Evolutionary conservation across 1,284 basidiomycete genomes (phyloP).

Genomic region (Tranzscheliella williamsii): DNA sequence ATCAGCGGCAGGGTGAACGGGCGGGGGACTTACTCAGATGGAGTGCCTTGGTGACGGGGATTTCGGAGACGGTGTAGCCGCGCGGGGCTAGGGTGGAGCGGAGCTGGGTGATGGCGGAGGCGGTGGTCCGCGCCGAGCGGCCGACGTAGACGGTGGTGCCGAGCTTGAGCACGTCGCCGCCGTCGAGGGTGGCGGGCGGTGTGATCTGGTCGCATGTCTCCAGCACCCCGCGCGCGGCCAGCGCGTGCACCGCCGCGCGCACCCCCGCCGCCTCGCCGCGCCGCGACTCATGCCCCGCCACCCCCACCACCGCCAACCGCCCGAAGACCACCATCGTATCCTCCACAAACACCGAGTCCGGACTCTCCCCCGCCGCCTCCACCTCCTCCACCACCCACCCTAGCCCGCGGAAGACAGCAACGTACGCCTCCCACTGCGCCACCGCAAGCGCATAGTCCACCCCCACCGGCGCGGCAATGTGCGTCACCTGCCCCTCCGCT

Average conservation of each 20-base stretch:
- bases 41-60: slow-evolving; percentile 23
- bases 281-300: slow-evolving; percentile 5
- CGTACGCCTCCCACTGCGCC: slow-evolving; percentile 14
- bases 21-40: slow-evolving; percentile 33
- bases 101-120: slow-evolving; percentile 12
- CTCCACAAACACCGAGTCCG: slow-evolving; percentile 29
- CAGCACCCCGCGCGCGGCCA: not conserved
- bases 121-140: slow-evolving; percentile 7
- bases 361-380: not conserved
- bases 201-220: not conserved
- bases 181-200: slow-evolving; percentile 21
- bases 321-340: slow-evolving; percentile 13
- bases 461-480: slow-evolving; percentile 9
- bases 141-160: slow-evolving; percentile 17
- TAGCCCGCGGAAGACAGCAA: slow-evolving; percentile 1
- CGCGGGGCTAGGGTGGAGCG: not conserved
- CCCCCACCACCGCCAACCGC: slow-evolving; percentile 3
- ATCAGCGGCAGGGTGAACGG: not conserved
- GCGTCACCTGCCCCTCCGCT: slow-evolving; percentile 15
- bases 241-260: not conserved
- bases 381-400: slow-evolving; percentile 16
- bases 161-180: slow-evolving; percentile 28
- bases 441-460: slow-evolving; percentile 4
- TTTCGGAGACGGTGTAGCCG: slow-evolving; percentile 7
- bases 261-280: slow-evolving; percentile 2